phyloP scores from a whole-genome alignment of 768 basidiomycete genomes.

The Termitomyces sp. region DNA sequence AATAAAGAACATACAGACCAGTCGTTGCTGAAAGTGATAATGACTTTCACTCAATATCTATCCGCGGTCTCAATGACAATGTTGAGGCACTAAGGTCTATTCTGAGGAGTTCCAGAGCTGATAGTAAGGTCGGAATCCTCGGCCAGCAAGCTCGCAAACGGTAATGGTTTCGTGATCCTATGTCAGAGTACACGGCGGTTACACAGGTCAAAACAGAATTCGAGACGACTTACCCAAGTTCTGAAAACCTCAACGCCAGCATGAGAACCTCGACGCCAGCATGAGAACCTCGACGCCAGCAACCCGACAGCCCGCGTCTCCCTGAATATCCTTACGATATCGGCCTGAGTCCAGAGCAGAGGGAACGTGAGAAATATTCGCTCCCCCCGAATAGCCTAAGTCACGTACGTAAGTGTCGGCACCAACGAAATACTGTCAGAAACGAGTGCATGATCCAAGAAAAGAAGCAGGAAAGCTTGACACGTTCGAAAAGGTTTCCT shows the following conservation, averaged over 20 bases:
- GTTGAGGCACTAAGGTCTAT: too few species aligned
- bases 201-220: not conserved
- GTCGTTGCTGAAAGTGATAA: conserved; percentile 28
- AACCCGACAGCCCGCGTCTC: conserved; percentile 42
- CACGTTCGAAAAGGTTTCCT: conserved; percentile 41
- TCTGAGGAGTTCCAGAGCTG: conserved; percentile 48
- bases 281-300: conserved; percentile 46
- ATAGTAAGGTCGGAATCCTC: conserved; percentile 44
- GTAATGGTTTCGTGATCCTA: conserved; percentile 42
- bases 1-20: conserved; percentile 26
- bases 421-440: conserved; percentile 40
- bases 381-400: not conserved
- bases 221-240: conserved; percentile 36
- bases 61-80: too few species aligned
- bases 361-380: too few species aligned
- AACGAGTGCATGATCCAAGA: not conserved
- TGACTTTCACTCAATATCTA: too few species aligned
- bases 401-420: conserved; percentile 45
- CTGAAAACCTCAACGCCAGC: conserved; percentile 47
- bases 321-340: conserved; percentile 44
- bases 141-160: conserved; percentile 37
- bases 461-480: conserved; percentile 9
- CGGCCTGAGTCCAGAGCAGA: conserved; percentile 37
- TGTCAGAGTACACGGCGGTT: conserved; percentile 7
- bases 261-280: conserved; percentile 46